Evolutionary conservation across 768 basidiomycete genomes (phyloP), one percentile per base, ranked within the genome.

Genomic region (Saitozyma podzolica): DNA sequence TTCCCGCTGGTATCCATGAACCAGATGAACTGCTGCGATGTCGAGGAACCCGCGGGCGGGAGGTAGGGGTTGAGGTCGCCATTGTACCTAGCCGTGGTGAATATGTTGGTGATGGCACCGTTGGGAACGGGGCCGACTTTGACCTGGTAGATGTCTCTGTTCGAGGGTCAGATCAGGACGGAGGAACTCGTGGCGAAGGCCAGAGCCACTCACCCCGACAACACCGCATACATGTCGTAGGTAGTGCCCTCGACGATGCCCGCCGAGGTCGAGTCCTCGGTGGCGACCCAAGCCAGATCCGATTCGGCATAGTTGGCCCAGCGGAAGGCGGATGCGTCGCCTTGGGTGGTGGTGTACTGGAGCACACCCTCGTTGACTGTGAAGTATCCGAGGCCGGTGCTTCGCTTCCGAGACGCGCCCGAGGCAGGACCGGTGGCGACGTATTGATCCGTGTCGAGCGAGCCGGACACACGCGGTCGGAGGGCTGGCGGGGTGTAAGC

Each of bases 61-160:
- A 54, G n/a, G 6, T 14, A 20, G 39, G 52, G 52, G 52, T 16
- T 54, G 9, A 54, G 39, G 16, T 54, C 52, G 40, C 52, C 52
- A 16, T 16, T 20, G 16, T 54, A 54, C 16, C 52, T n/a, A 8
- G 6, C 19, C 6, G 14, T n/a, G 9, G 20, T 7, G 7, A 54
- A 37, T 16, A 54, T 54, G 16, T 54, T 20, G 19, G 52, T 54
- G 19, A 17, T 14, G 16, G 14, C 37, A 16, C 52, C 52, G n/a
- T n/a, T 47, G 16, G 52, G 52, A 8, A 37, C 19, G 14, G 19
- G 8, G 14, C 52, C 52, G 39, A 54, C 52, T 7, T 37, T 16
- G 19, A 54, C 39, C 16, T 17, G 19, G 16, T 54, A 54, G 40
- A 54, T 37, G 9, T 6, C 19, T 16, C 52, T 54, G 52, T 9